These are phyloP conservation scores for Prunus mume DNA, from an alignment of 306 rosid species.

Conservation along the genomic window DNA sequence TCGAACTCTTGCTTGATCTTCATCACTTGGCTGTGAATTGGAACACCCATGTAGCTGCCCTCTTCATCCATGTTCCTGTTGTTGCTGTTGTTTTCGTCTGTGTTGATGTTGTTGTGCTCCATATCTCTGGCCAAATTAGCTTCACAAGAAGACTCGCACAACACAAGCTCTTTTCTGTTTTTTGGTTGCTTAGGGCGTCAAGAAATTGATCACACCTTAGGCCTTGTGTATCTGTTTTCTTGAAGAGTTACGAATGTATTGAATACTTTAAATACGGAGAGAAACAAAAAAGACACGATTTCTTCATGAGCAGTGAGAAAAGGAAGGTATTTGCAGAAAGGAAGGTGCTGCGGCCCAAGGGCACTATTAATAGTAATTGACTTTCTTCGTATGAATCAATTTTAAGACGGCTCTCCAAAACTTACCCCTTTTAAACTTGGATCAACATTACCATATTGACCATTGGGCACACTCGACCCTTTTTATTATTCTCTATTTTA, in stretches of 20 bases:
- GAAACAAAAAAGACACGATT: conserved; percentile 5
- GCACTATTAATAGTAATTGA: not conserved
- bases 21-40: conserved; percentile 75
- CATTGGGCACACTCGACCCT: not conserved
- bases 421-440: not conserved
- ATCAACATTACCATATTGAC: not conserved
- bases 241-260: conserved; percentile 6
- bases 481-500: not conserved
- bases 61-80: conserved; percentile 17
- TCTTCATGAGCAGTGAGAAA: not conserved
- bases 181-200: not conserved
- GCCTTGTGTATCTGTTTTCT: conserved; percentile 2
- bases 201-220: not conserved
- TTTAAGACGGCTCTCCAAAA: conserved; percentile 8
- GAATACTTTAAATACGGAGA: conserved; percentile 12
- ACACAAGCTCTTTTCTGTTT: not conserved
- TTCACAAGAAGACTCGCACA: not conserved
- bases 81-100: not conserved
- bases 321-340: not conserved
- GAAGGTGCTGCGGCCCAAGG: not conserved
- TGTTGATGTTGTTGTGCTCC: conserved; percentile 18
- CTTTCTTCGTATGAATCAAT: not conserved
- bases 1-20: conserved; percentile 76
- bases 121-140: not conserved
- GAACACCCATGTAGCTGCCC: conserved; percentile 26